Evolutionary conservation across 306 rosid genomes (phyloP).

Genomic region (Prunus kanzakura): DNA sequence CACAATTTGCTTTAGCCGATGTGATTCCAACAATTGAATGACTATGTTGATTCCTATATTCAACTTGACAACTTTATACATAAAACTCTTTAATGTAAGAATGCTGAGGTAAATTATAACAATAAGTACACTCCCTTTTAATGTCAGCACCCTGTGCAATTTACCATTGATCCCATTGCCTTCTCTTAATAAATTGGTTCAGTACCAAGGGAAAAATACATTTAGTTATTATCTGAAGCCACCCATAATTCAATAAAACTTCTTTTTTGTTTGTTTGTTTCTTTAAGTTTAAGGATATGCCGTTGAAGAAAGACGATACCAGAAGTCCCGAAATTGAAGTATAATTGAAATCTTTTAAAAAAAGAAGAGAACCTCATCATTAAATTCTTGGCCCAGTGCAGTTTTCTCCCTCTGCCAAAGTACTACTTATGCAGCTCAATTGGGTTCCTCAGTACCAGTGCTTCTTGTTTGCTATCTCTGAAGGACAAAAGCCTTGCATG

Average conservation of each 20-base stretch:
- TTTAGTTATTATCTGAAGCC: background rate
- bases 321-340: constrained; percentile 8
- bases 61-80: background rate
- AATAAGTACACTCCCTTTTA: background rate
- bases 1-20: background rate
- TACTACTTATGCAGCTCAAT: background rate
- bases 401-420: background rate
- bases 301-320: constrained; percentile 1
- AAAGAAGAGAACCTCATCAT: constrained; percentile 11
- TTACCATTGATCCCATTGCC: background rate
- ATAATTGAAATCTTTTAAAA: background rate
- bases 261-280: background rate
- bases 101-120: background rate
- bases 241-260: background rate
- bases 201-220: background rate
- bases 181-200: background rate
- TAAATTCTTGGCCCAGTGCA: background rate
- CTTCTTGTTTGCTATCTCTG: constrained; percentile 4
- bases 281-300: background rate
- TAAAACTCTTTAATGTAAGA: background rate
- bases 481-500: constrained; percentile 1
- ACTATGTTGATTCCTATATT: background rate
- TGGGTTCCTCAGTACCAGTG: background rate
- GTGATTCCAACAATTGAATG: background rate
- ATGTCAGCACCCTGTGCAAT: background rate